phyloP scores from a whole-genome alignment of 257 asterid genomes.

The Solanum chaucha region DNA sequence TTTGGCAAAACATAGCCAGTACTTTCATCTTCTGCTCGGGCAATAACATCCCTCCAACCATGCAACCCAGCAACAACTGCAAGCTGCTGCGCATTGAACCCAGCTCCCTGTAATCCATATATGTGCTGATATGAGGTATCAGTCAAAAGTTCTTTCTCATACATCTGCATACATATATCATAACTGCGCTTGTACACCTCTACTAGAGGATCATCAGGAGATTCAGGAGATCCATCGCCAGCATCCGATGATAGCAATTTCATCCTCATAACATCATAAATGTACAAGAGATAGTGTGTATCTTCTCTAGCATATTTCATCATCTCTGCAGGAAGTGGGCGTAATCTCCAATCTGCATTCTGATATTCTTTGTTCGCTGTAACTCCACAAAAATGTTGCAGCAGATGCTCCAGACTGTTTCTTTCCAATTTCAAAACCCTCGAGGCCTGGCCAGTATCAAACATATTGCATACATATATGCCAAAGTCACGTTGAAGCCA shows the following conservation, averaged over 20 bases:
- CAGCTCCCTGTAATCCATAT: constrained; percentile 83
- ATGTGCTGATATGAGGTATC: constrained; percentile 72
- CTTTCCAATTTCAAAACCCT: constrained; percentile 90
- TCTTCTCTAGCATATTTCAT: constrained; percentile 97
- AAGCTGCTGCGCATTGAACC: constrained; percentile 77
- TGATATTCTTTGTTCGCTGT: constrained; percentile 94
- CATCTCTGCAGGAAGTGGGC: constrained; percentile 93
- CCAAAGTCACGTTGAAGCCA: constrained; percentile 99
- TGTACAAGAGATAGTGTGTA: constrained; percentile 85
- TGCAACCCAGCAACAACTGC: constrained; percentile 90
- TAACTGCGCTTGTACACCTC: constrained; percentile 95
- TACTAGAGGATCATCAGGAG: constrained; percentile 57
- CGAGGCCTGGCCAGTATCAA: constrained; percentile 99
- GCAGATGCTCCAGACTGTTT: constrained; percentile 71
- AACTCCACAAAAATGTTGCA: constrained; percentile 85
- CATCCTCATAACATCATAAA: constrained; percentile 72
- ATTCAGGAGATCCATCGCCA: constrained; percentile 49
- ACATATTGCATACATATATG: constrained; percentile 92
- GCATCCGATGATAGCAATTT: constrained; percentile 36
- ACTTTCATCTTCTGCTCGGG: constrained; percentile 99
- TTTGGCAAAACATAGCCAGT: constrained; percentile 93
- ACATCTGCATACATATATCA: constrained; percentile 74
- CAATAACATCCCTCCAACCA: constrained; percentile 93
- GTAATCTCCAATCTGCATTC: constrained; percentile 98
- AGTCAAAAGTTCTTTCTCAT: constrained; percentile 89